A percentile compares a stretch with the other conserved stretches of the same genome.
Evolutionary conservation across 495 filamentous ascomycete genomes (phyloP).

Genomic region (Alectoria sarmentosa): DNA sequence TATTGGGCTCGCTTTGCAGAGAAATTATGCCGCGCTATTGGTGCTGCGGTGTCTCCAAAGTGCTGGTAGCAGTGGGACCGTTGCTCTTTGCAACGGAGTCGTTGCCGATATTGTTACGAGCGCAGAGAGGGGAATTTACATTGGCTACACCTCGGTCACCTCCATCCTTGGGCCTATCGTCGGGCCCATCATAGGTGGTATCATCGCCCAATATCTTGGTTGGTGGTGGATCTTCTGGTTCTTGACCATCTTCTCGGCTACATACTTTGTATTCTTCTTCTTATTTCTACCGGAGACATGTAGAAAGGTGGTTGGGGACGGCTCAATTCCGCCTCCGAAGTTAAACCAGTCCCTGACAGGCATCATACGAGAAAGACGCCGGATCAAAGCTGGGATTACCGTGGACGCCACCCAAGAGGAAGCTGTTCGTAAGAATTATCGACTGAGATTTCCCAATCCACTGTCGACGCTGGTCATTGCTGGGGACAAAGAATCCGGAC

Average conservation of each 20-base stretch:
- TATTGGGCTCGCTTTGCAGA: conserved; percentile 37
- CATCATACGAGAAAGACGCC: conserved; percentile 30
- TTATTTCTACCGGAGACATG: conserved; percentile 42
- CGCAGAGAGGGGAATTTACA: conserved; percentile 42
- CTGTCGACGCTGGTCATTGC: conserved; percentile 59
- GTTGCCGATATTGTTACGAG: conserved; percentile 41
- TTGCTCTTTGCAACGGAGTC: conserved; percentile 40
- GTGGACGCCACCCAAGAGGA: conserved; percentile 21
- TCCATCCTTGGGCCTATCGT: conserved; percentile 36
- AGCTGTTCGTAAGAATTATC: conserved; percentile 36
- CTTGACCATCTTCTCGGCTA: conserved; percentile 35
- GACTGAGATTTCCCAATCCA: conserved; percentile 62
- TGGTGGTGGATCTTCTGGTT: conserved; percentile 51
- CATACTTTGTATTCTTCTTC: conserved; percentile 30
- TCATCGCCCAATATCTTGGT: conserved; percentile 36
- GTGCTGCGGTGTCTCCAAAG: conserved; percentile 38
- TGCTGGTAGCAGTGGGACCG: conserved; percentile 35
- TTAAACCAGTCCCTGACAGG: conserved; percentile 32
- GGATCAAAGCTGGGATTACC: conserved; percentile 27
- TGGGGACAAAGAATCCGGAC: conserved; percentile 53
- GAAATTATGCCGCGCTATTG: conserved; percentile 34
- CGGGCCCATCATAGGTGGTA: conserved; percentile 43
- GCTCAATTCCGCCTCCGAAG: conserved; percentile 36
- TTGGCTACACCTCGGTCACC: conserved; percentile 34
- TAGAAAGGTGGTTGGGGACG: conserved; percentile 68